Base-by-base conservation (phyloP, 305 asterid species). In the Fraxinus floribunda region DNA sequence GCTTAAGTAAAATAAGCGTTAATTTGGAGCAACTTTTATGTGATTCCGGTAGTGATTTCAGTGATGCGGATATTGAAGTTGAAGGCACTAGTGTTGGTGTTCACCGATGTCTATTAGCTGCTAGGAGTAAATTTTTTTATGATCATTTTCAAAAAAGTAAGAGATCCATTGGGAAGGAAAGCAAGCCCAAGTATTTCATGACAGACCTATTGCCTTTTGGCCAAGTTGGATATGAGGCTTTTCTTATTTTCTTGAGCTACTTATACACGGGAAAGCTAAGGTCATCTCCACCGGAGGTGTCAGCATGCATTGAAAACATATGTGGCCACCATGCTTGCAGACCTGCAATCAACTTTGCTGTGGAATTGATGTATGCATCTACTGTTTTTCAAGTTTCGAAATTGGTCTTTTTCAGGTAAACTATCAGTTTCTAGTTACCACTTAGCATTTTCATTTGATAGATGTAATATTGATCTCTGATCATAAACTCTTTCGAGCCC, bases 331-430 rank as follows among this genome's bases (percentile, higher is more conserved):
- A 87, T 35, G 90, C 88, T 1, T 93, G 97, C 66, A 77, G 90
- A 41, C 93, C 97, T 46, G 92, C 93, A 57, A 85, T 93, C 66
- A 81, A 84, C 72, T 89, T 90, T 86, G 88, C 81, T 11, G 92
- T 93, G 15, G 94, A 91, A 74, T 79, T 93, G 87, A 91, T 90
- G 94, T 91, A 86, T 86, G 93, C 90, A 3, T 88, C 96, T 0
- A 52, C 86, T 11, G 79, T 89, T 75, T 92, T 92, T 81, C 91
- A 88, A 85, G 86, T 92, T n/a, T 32, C 89, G 0, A 94, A 92
- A 85, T 89, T 90, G 16, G 94, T 86, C 24, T 90, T 78, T 86
- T 88, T 86, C 90, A 89, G 94, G 96, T 92, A 86, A 1, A 77
- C 72, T 74, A 1, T 44, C 52, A 18, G 80, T 55, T 57, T 41